Conservation (phyloP, 352 stramenopile genomes). For the Phytophthora kernoviae region DNA sequence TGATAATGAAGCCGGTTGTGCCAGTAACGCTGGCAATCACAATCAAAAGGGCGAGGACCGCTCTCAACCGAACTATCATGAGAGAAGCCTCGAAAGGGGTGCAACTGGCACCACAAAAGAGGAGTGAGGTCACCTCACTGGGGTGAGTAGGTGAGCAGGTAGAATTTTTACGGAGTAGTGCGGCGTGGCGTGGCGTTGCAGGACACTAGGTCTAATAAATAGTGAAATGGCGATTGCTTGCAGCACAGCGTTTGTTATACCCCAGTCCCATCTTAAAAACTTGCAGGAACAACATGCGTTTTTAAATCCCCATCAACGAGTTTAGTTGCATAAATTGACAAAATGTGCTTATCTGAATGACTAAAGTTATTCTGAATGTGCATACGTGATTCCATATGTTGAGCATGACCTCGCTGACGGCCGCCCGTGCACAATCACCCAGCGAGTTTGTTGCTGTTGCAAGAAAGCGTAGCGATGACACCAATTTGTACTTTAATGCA, state of each 20-base stretch:
- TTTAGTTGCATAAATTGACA: neutral
- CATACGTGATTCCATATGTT: too few relatives aligned
- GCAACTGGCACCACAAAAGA: neutral
- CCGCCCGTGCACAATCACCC: too few relatives aligned
- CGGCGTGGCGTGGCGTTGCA: too few relatives aligned
- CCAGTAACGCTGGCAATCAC: neutral
- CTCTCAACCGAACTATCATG: neutral
- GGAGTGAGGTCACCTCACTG: neutral
- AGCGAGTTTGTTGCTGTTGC: too few relatives aligned
- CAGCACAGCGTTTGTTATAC: neutral
- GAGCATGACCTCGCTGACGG: too few relatives aligned
- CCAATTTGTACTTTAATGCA: too few relatives aligned
- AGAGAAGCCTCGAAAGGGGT: neutral
- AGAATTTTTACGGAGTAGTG: too few relatives aligned
- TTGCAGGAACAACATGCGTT: conserved; percentile 1
- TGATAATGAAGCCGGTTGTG: neutral
- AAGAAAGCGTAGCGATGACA: too few relatives aligned
- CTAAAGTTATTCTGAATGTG: too few relatives aligned
- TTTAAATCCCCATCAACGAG: neutral
- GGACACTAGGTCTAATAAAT: too few relatives aligned
- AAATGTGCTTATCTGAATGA: too few relatives aligned
- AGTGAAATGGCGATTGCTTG: neutral
- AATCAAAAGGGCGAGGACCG: neutral
- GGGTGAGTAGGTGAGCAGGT: too few relatives aligned
- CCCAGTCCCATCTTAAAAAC: neutral